These are phyloP conservation scores for Penicillium sp. DNA, from an alignment of 2,329 filamentous ascomycete genomes.

Conservation along the genomic window DNA sequence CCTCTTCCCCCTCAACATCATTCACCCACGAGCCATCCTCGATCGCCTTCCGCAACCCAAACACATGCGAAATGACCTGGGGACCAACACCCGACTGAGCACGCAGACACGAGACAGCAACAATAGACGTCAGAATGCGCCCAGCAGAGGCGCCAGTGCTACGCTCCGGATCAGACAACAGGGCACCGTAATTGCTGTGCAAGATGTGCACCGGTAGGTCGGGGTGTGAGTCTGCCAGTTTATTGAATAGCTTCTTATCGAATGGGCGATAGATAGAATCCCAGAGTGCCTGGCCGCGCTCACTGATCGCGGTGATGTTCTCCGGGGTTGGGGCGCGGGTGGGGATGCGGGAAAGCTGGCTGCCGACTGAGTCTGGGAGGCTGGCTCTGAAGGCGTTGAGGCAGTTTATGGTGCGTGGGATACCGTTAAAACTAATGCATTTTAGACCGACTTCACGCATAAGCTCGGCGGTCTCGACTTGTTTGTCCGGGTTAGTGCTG, in stretches of 20 bases:
- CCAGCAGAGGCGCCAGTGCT: slow-evolving; percentile 57
- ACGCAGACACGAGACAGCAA: slow-evolving; percentile 72
- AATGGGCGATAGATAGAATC: slow-evolving; percentile 74
- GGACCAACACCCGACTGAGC: slow-evolving; percentile 80
- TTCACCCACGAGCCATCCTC: slow-evolving; percentile 57
- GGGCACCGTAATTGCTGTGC: slow-evolving; percentile 68
- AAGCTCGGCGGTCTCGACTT: slow-evolving; percentile 39
- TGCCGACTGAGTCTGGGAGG: slow-evolving; percentile 58
- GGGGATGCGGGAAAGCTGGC: slow-evolving; percentile 56
- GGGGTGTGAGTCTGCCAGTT: slow-evolving; percentile 73
- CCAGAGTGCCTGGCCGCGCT: slow-evolving; percentile 68
- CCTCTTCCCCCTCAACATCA: slow-evolving; percentile 49
- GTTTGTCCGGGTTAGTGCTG: slow-evolving; percentile 20
- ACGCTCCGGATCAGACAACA: slow-evolving; percentile 65
- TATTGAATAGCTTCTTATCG: slow-evolving; percentile 67
- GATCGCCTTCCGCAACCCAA: slow-evolving; percentile 73
- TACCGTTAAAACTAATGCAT: slow-evolving; percentile 53
- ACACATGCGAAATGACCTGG: slow-evolving; percentile 78
- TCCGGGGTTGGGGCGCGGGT: slow-evolving; percentile 55
- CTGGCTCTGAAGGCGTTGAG: slow-evolving; percentile 68
- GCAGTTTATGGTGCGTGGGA: slow-evolving; percentile 80
- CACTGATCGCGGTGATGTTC: slow-evolving; percentile 57
- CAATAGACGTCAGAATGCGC: slow-evolving; percentile 67
- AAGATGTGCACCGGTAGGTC: slow-evolving; percentile 81
- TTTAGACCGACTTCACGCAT: slow-evolving; percentile 50